Evolutionary conservation across 2,329 filamentous ascomycete genomes (phyloP), one percentile per base, ranked within the genome.

Genomic region (Penicillium sp.): DNA sequence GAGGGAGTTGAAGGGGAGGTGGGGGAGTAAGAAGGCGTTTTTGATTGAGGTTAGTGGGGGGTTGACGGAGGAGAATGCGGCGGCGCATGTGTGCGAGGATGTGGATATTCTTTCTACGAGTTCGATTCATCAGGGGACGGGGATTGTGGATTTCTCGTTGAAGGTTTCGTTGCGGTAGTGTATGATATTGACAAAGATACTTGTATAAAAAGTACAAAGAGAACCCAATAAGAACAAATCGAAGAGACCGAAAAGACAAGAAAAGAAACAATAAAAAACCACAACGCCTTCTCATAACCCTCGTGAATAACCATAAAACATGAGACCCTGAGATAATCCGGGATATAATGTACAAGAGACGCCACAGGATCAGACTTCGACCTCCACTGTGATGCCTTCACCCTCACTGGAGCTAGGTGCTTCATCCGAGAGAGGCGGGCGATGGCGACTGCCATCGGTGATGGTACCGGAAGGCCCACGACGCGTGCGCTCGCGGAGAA

Each of bases 51-150:
- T 97, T 16, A 96, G 91, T 59, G 94, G 94, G 1, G 94, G 94
- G 0, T 72, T 99, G 77, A 94, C 87, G 7, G 83, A 90, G 70
- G 86, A 89, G 50, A 99, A 97, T 72, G 91, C 95, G 5, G 84
- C 83, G 63, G 79, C 81, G 9, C 97, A 95, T 76, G 88, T 70
- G 9, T 83, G 79, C 68, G 69, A 75, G 82, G 92, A 97, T 75
- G 86, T 99, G 63, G 94, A 99, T 75, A 92, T 99, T 63, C 87
- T 97, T 65, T 97, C 92, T 42, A 97, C 93, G 42, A 97, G 92
- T 71, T 93, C 90, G 49, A 97, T 99, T 68, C 94, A 99, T 69
- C 94, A 99, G 77, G 93, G 94, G 2, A 91, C 95, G 3, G 86
- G 89, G 29, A 92, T 97, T 71, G 86, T 99, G 43, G 94, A 99